Conservation (phyloP, 2,329 filamentous ascomycete species). For the Aspergillus terreus region DNA sequence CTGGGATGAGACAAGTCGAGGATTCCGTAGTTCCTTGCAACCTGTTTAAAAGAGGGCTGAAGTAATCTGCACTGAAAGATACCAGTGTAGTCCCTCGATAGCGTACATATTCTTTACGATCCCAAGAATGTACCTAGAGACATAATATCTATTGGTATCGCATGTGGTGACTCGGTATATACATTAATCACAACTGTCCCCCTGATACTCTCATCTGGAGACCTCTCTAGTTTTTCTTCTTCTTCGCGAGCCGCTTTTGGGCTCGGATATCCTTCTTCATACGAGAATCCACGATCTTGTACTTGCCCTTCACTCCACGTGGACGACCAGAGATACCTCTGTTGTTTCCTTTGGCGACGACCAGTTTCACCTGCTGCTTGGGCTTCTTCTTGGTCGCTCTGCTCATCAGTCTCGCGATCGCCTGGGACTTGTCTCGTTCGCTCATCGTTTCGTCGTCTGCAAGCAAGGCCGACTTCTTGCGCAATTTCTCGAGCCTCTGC, state of each 20-base stretch:
- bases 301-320: conserved; percentile 88
- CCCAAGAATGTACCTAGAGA: too few species aligned
- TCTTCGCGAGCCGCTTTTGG: conserved; percentile 76
- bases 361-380: conserved; percentile 75
- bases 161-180: conserved; percentile 15
- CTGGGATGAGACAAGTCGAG: too few species aligned
- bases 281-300: conserved; percentile 92
- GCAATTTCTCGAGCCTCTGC: conserved; percentile 85
- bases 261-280: conserved; percentile 96
- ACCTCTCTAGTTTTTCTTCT: conserved; percentile 53
- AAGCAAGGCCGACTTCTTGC: conserved; percentile 92
- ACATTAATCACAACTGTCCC: conserved; percentile 11
- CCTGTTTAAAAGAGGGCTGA: too few species aligned
- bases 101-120: too few species aligned
- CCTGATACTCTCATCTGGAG: conserved; percentile 11
- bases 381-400: conserved; percentile 84
- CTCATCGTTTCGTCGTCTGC: conserved; percentile 87
- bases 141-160: not conserved
- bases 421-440: conserved; percentile 90
- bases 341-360: conserved; percentile 82
- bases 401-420: conserved; percentile 75
- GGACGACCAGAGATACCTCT: conserved; percentile 82
- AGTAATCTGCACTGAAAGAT: too few species aligned
- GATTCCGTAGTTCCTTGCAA: too few species aligned
- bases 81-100: too few species aligned